Base-by-base conservation (phyloP, 164 flowering plant species). In the Houttuynia cordata region DNA sequence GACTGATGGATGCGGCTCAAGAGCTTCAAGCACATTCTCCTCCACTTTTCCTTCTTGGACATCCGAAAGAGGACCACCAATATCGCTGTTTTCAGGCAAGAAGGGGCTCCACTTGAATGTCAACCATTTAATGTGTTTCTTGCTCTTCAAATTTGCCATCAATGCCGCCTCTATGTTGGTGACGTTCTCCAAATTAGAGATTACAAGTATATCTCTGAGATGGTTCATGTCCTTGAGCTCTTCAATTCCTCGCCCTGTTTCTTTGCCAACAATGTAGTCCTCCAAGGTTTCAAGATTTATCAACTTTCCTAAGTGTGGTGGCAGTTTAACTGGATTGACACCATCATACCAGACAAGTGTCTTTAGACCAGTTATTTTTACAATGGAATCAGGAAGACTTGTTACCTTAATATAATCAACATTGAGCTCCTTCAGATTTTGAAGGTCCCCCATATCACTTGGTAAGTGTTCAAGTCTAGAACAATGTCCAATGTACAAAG, bases 1-100 rank as follows among this genome's bases (percentile, higher is more conserved):
- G 15, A 59, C 63, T 17, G 8, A 8, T 0, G 15, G 6, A 55
- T 64, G 70, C 41, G 82, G 80, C 30, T 68, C 47, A 10, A 79
- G 62, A 12, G 14, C 8, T 0, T 68, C 74, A 34, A 79, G 64
- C 3, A 79, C 63, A 7, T 68, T 40, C 8, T 17, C 57, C 13
- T 59, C 71, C 24, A 10, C 37, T 24, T 22, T 45, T 37, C 42
- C 58, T 19, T 57, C 54, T n/a, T 4, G 18, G 37, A 8, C 30
- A 39, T 34, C 15, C 37, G 3, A 19, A 13, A 1, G 0, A 21
- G 17, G 7, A 21, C 4, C 21, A 24, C 3, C 49, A 45, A 2
- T 10, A 17, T 45, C 49, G 2, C 12, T 14, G 13, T 45, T 3
- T 12, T 45, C 13, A 45, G 49, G 13, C 45, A 41, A 13, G 49